These are phyloP conservation scores for Beauveria varroae DNA, from an alignment of 2,329 filamentous ascomycete genomes.

Conservation along the genomic window DNA sequence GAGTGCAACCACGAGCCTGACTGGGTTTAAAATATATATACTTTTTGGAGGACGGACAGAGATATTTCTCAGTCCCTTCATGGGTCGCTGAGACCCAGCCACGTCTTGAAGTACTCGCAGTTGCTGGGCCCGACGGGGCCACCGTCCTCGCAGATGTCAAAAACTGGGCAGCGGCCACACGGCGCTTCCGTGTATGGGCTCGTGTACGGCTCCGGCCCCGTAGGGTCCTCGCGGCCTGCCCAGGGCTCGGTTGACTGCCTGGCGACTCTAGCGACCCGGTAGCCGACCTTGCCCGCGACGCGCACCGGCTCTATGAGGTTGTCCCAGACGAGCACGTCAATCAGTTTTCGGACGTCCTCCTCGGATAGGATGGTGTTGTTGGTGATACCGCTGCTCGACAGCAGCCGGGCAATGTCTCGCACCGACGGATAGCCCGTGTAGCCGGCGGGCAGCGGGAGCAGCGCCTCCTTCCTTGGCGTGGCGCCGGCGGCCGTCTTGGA, in stretches of 20 bases:
- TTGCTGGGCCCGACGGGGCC: conserved; percentile 84
- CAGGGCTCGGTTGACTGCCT: conserved; percentile 36
- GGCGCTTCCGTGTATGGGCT: conserved; percentile 84
- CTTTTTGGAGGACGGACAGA: neutral
- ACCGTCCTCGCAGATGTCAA: conserved; percentile 83
- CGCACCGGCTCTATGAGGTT: conserved; percentile 66
- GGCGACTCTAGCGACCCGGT: conserved; percentile 43
- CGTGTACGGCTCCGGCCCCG: conserved; percentile 35
- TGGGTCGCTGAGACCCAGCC: conserved; percentile 52
- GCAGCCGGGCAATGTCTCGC: conserved; percentile 64
- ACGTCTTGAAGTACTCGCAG: conserved; percentile 85
- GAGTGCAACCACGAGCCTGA: neutral
- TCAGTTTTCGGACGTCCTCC: conserved; percentile 73
- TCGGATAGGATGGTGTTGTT: conserved; percentile 64
- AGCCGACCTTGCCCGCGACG: conserved; percentile 42
- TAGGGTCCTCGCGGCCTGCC: conserved; percentile 31
- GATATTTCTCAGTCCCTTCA: neutral
- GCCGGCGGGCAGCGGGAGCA: conserved; percentile 52
- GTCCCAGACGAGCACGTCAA: conserved; percentile 86
- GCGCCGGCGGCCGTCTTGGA: conserved; percentile 17
- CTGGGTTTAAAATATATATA: neutral
- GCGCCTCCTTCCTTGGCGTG: conserved; percentile 27
- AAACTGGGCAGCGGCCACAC: conserved; percentile 87
- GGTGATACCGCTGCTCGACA: conserved; percentile 62
- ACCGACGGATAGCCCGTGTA: conserved; percentile 77